Conservation (phyloP, 2,329 filamentous ascomycete genomes). For the Nemania serpens region DNA sequence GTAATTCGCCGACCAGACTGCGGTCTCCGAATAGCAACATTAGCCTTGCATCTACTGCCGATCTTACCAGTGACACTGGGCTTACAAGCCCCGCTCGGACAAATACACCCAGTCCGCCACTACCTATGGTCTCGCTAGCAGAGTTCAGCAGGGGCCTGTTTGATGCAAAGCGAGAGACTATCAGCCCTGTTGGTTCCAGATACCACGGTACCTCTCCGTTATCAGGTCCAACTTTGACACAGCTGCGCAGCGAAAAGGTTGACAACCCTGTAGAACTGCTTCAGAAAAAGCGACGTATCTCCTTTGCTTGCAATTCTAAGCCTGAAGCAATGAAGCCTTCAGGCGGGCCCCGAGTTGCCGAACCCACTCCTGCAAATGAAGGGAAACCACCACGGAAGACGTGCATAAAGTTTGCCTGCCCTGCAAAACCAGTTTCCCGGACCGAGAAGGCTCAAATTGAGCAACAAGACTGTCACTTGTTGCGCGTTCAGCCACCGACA, state of each 20-base stretch:
- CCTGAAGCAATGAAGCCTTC: constrained; percentile 52
- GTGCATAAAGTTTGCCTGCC: constrained; percentile 78
- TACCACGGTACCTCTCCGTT: constrained; percentile 32
- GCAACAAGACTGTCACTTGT: constrained; percentile 20
- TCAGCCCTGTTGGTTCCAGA: constrained; percentile 36
- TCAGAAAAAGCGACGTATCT: constrained; percentile 86
- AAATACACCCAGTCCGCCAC: constrained; percentile 86
- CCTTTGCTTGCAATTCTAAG: constrained; percentile 82
- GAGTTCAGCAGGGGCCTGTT: constrained; percentile 44
- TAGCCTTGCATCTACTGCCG: constrained; percentile 82
- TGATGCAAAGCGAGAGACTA: constrained; percentile 36
- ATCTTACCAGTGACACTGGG: constrained; percentile 93
- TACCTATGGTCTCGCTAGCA: constrained; percentile 60
- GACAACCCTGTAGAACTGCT: constrained; percentile 66
- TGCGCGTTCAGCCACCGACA: constrained; percentile 9
- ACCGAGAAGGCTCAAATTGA: constrained; percentile 46
- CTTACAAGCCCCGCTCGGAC: constrained; percentile 88
- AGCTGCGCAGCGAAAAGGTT: constrained; percentile 42
- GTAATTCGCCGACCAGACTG: constrained; percentile 49
- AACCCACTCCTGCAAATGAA: constrained; percentile 43
- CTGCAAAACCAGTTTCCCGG: constrained; percentile 54
- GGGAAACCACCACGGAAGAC: constrained; percentile 55
- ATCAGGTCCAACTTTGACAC: constrained; percentile 19
- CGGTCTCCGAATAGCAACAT: constrained; percentile 78
- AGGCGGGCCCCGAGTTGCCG: constrained; percentile 44